Percentiles rank a stretch among this genome's conserved stretches.
phyloP scores from a whole-genome alignment of 1,284 basidiomycete genomes.

The Sporisorium exsertum region DNA sequence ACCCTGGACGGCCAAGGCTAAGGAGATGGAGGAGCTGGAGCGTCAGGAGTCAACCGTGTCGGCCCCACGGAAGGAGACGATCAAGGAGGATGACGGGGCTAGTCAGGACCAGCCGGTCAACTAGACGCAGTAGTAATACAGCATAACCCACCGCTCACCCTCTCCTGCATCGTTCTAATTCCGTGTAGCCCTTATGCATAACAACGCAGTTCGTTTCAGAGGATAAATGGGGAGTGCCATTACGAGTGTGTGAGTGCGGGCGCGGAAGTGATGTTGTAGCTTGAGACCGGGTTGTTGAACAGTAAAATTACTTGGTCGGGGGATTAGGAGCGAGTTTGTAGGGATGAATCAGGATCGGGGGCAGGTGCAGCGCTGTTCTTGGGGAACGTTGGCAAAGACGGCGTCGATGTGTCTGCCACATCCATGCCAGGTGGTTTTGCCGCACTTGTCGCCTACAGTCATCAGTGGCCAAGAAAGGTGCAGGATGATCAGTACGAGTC shows the following conservation, averaged over 20 bases:
- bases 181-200: not conserved
- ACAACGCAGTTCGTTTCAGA: not conserved
- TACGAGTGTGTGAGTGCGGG: not conserved
- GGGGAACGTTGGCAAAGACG: constrained; percentile 43
- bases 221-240: not conserved
- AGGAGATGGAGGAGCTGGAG: constrained; percentile 58
- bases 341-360: constrained; percentile 29
- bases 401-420: constrained; percentile 53
- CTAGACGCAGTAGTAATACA: constrained; percentile 3
- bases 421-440: constrained; percentile 57
- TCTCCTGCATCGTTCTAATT: too few relatives aligned
- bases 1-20: constrained; percentile 60
- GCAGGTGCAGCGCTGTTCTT: constrained; percentile 49
- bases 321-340: not conserved
- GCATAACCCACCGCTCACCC: constrained; percentile 16
- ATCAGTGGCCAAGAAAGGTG: not conserved
- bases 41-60: constrained; percentile 28
- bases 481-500: not conserved
- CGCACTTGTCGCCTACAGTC: constrained; percentile 53
- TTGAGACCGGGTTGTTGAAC: too few relatives aligned
- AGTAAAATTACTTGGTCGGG: too few relatives aligned
- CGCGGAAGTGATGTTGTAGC: too few relatives aligned
- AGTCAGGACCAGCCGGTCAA: constrained; percentile 58
- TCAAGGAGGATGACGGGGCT: constrained; percentile 46
- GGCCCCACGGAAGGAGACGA: constrained; percentile 25